Base-by-base conservation (phyloP, 164 flowering plant species). In the Tinospora cordifolia region DNA sequence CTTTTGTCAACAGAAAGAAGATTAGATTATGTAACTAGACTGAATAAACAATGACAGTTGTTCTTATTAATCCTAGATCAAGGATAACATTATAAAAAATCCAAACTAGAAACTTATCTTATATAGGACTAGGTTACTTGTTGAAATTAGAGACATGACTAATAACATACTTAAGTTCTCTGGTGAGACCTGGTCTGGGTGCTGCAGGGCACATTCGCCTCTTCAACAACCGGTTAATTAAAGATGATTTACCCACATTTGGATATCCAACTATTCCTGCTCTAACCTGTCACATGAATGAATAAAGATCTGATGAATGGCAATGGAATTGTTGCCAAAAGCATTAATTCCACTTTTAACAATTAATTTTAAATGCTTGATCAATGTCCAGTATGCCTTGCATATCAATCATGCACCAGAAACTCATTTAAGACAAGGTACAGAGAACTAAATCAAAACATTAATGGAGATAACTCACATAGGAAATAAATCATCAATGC, bases 181-280 rank as follows among this genome's bases (percentile, higher is more conserved):
- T 84, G 12, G 99, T 95, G 63, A 95, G 94, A 66, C 99, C 99
- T 60, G 98, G 97, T 75, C 97, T 86, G 27, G 99, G 92, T 77
- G 99, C 98, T 63, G 99, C 97, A 62, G 89, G 81, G 79, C 99
- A 95, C 91, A 92, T 82, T 68, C 97, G 79, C 39, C 96, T 83
- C 83, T 95, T 95, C 70, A 95, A 78, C 80, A 95, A 84, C 67
- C 99, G 97, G 73, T 95, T 95, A 65, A 95, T 88, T 77, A 95
- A 75, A 70, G 99, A 95, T 69, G 99, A 95, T 82, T 95, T 95
- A 17, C 99, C 99, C 49, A 95, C 99, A 87, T 95, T 95, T 71
- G 98, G 98, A 81, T 95, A 95, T 19, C 99, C 99, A 75, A 95
- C 93, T 58, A 95, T 81, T 78, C 99, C 99, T 79, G 97, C 99